phyloP scores from a whole-genome alignment of 768 basidiomycete genomes.

The Dioszegia aurantiaca region DNA sequence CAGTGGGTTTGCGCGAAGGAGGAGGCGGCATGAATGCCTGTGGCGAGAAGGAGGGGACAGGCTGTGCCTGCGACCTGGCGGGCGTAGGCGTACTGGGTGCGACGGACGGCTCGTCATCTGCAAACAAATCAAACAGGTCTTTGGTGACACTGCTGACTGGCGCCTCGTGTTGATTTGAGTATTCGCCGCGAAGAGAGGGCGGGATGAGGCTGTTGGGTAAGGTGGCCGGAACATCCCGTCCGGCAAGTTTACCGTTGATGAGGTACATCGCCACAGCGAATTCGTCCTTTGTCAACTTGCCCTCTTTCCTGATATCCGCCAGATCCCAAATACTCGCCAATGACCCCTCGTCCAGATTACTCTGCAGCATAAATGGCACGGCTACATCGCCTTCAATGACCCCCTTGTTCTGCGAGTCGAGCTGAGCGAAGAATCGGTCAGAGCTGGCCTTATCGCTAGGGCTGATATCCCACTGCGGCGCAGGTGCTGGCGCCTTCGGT shows the following conservation, averaged over 20 bases:
- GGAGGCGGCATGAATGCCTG: constrained; percentile 29
- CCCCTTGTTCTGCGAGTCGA: constrained; percentile 72
- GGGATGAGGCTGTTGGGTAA: constrained; percentile 76
- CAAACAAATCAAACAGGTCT: constrained; percentile 53
- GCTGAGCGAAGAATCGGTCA: constrained; percentile 74
- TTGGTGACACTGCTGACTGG: constrained; percentile 45
- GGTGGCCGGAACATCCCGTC: constrained; percentile 63
- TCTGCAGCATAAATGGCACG: constrained; percentile 92
- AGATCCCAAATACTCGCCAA: constrained; percentile 97
- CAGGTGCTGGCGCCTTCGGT: constrained; percentile 12
- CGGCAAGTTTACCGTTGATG: constrained; percentile 78
- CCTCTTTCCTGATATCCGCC: constrained; percentile 82
- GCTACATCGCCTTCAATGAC: constrained; percentile 90
- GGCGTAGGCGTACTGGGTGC: constrained; percentile 13
- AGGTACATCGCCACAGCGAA: constrained; percentile 95
- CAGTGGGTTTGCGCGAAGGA: constrained; percentile 26
- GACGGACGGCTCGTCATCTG: constrained; percentile 27
- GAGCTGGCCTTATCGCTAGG: constrained; percentile 71
- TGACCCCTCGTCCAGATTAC: constrained; percentile 72
- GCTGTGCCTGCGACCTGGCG: constrained; percentile 5
- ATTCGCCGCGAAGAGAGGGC: constrained; percentile 65
- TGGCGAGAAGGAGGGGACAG: constrained; percentile 9
- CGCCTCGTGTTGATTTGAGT: constrained; percentile 44
- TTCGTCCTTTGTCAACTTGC: constrained; percentile 78
- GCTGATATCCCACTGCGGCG: constrained; percentile 73